Evolutionary conservation across 805 yeast genomes (phyloP), one percentile per base, ranked within the genome.

Genomic region (Metschnikowia gelsemii): DNA sequence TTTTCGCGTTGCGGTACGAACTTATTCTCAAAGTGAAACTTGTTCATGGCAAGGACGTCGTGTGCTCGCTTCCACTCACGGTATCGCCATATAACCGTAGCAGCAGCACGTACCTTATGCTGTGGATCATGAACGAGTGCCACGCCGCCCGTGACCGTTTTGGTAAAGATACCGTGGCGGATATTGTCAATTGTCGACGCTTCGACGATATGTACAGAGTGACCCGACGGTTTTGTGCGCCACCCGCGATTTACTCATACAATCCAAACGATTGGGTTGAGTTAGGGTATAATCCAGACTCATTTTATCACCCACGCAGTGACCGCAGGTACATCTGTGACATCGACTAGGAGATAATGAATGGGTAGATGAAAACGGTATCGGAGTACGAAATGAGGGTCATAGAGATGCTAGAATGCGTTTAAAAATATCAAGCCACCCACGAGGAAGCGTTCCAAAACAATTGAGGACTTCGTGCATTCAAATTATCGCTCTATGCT

Each of bases 91-190:
- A 73, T 63, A 73, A 78, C 50, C 57, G 73, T 26, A 49, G 58
- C 2, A 69, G 75, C 49, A 64, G 80, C 30, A 71, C 66, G 24
- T 71, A 78, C 42, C 55, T 80, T 9, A 65, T 80, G 41, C 69
- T 67, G 45, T 72, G 83, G 73, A 77, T 81, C 13, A 49, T 69
- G 43, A 66, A 70, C 35, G 83, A 81, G 55, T 75, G 77, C 39
- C 76, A 72, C 27, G 43, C 63, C 18, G 77, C 84, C 1, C 55
- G 57, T 8, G 49, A 47, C 17, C 43, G 35, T 22, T 70, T 67
- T 51, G 73, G 75, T n/a, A 57, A 52, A 29, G 56, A 51, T 6
- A 28, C 55, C 21, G 50, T 65, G 8, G 58, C 57, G 35, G 46
- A 42, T 13, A 26, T 61, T 21, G 62, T 46, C 18, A 42, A 31